phyloP scores from a whole-genome alignment of 1,284 basidiomycete species.

The Heterobasidion parviporum region DNA sequence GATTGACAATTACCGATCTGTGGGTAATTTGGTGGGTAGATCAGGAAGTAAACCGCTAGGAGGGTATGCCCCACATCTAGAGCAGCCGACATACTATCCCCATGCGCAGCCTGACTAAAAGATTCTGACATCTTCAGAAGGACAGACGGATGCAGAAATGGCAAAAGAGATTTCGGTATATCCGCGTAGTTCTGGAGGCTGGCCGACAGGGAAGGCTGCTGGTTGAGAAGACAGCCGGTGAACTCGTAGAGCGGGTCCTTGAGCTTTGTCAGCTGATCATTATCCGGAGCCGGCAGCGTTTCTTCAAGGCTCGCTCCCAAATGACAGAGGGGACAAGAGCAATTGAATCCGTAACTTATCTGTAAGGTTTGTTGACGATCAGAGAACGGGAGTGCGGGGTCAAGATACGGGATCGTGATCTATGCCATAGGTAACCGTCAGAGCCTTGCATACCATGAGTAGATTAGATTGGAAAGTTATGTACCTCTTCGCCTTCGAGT shows the following conservation, averaged over 20 bases:
- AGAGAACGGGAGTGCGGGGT: conserved; percentile 56
- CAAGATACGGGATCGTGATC: conserved; percentile 68
- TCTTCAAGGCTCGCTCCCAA: conserved; percentile 19
- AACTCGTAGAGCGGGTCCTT: conserved; percentile 28
- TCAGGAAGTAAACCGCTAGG: conserved; percentile 52
- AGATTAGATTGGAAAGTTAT: conserved; percentile 1
- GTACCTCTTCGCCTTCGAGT: conserved; percentile 51
- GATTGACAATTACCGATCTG: conserved; percentile 51
- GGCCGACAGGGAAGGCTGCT: conserved; percentile 2
- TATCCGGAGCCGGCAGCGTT: neutral
- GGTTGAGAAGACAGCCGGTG: conserved; percentile 4
- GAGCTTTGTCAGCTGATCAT: conserved; percentile 16
- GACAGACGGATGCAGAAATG: conserved; percentile 48
- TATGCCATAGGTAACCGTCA: conserved; percentile 17
- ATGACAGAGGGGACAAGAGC: conserved; percentile 48
- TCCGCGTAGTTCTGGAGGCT: conserved; percentile 16
- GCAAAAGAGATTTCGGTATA: conserved; percentile 31
- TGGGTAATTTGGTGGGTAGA: conserved; percentile 68
- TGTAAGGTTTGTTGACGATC: conserved; percentile 50
- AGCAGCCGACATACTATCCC: conserved; percentile 44
- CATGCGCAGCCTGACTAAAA: conserved; percentile 62
- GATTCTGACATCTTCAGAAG: conserved; percentile 48
- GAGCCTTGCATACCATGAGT: neutral
- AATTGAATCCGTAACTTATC: conserved; percentile 60
- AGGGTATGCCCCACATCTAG: conserved; percentile 46